These are phyloP conservation scores for Camellia sinensis DNA, from an alignment of 148 eudicot species.

Conservation along the genomic window DNA sequence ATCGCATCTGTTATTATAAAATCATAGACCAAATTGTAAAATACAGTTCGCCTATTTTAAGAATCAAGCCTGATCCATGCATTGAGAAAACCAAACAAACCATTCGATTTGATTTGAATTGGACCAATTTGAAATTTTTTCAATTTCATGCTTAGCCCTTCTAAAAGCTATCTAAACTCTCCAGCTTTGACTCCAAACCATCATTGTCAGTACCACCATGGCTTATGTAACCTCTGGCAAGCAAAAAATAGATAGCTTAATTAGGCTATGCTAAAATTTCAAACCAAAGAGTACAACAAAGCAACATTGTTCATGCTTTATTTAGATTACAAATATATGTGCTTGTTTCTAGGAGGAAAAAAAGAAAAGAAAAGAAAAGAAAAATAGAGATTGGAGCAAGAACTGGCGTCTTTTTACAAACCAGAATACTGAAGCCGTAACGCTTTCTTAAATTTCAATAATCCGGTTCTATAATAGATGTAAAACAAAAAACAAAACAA, in stretches of 20 bases:
- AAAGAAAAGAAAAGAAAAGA: background rate
- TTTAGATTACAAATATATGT: background rate
- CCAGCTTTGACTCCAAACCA: too few species aligned
- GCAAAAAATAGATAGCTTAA: background rate
- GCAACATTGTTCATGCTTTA: background rate
- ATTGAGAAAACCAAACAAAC: too few species aligned
- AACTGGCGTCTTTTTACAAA: background rate
- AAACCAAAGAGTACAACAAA: background rate
- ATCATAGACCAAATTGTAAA: too few species aligned
- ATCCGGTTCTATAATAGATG: background rate
- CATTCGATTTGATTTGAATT: too few species aligned
- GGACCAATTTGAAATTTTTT: too few species aligned
- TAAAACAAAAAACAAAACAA: background rate
- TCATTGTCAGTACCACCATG: too few species aligned
- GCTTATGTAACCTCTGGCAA: too few species aligned
- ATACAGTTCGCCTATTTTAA: too few species aligned
- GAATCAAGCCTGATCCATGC: too few species aligned
- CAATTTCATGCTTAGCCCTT: too few species aligned
- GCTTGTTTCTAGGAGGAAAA: background rate
- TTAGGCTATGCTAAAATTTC: background rate
- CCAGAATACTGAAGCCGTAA: background rate
- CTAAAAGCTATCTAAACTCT: too few species aligned
- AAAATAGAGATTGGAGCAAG: background rate
- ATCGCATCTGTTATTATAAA: too few species aligned
- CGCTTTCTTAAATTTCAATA: background rate